phyloP scores from a whole-genome alignment of 2,329 filamentous ascomycete species.

The Ascomycota sp. region DNA sequence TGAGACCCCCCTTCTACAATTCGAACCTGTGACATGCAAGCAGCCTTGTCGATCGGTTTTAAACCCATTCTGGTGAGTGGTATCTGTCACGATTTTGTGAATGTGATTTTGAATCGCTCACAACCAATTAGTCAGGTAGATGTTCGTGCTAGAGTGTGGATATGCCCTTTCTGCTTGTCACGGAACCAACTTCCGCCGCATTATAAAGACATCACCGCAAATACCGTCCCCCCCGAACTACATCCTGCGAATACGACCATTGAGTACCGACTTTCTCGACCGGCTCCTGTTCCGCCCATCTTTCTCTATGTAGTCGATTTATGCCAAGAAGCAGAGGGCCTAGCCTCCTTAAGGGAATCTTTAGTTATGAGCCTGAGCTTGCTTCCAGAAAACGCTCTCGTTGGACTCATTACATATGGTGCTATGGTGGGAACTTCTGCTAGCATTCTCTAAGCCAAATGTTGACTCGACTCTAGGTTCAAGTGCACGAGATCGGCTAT shows the following conservation, averaged over 20 bases:
- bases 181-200: slow-evolving; percentile 66
- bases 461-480: slow-evolving; percentile 44
- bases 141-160: slow-evolving; percentile 67
- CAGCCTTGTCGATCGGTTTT: slow-evolving; percentile 85
- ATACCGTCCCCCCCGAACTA: slow-evolving; percentile 65
- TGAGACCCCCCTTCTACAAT: slow-evolving; percentile 73
- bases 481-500: slow-evolving; percentile 96
- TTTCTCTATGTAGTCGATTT: slow-evolving; percentile 78
- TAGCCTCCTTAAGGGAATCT: slow-evolving; percentile 67
- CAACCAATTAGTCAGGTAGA: slow-evolving; percentile 47
- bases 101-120: slow-evolving; percentile 8
- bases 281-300: slow-evolving; percentile 69
- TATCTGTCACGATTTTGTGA: too few species aligned
- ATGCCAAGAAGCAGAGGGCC: slow-evolving; percentile 72
- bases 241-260: slow-evolving; percentile 75
- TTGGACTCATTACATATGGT: slow-evolving; percentile 71
- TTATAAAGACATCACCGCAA: slow-evolving; percentile 76
- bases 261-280: slow-evolving; percentile 63
- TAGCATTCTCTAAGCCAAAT: too few species aligned
- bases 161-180: slow-evolving; percentile 73
- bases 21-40: slow-evolving; percentile 95
- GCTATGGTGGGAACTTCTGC: slow-evolving; percentile 48
- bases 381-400: slow-evolving; percentile 61
- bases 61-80: slow-evolving; percentile 79
- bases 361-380: slow-evolving; percentile 71